Evolutionary conservation across 75 land plant genomes (phyloP).

Genomic region (Cupressus sempervirens): DNA sequence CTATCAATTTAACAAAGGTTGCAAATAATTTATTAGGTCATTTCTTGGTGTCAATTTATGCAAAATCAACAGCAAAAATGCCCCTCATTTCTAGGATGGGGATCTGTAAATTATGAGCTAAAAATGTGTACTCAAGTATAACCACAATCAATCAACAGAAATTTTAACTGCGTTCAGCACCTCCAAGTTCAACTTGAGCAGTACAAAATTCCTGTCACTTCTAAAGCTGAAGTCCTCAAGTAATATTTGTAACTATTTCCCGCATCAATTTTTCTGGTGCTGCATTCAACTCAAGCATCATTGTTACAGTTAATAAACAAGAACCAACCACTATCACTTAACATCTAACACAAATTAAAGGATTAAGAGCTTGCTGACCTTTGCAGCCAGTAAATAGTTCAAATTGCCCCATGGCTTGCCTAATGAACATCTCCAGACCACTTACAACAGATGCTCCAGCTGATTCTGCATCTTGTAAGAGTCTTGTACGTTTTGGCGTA

Average conservation of each 20-base stretch:
- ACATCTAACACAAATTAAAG: not conserved
- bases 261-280: conserved; percentile 43
- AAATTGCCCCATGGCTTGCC: conserved; percentile 88
- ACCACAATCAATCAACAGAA: not conserved
- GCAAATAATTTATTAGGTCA: not conserved
- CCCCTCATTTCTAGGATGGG: not conserved
- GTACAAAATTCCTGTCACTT: not conserved
- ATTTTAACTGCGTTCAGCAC: not conserved
- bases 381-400: conserved; percentile 76
- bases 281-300: conserved; percentile 11
- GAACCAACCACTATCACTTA: not conserved
- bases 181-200: not conserved
- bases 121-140: not conserved
- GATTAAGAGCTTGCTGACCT: conserved; percentile 39
- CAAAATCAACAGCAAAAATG: not conserved
- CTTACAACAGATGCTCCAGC: conserved; percentile 65
- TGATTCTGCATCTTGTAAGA: conserved; percentile 71
- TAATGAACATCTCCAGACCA: conserved; percentile 89
- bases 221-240: not conserved
- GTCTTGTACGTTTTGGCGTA: conserved; percentile 76
- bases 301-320: not conserved
- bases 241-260: conserved; percentile 16
- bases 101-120: not conserved
- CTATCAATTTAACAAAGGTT: not conserved
- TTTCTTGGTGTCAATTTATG: not conserved